Base-by-base conservation (phyloP, 345 rosid species). In the Gynandropsis gynandra region DNA sequence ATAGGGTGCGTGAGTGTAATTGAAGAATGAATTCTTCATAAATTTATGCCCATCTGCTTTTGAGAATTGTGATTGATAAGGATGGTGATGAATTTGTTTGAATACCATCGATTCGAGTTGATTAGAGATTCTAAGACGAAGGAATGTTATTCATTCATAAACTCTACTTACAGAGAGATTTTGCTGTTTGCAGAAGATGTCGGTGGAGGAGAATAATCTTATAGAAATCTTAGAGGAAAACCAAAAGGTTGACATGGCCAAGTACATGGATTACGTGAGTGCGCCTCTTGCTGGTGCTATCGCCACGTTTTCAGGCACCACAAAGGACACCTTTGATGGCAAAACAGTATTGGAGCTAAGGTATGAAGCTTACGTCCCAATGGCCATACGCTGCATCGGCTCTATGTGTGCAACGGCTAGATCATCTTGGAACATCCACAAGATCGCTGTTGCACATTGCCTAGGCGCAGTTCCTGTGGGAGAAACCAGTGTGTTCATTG, bases 291-390 rank as follows among this genome's bases (percentile, higher is more conserved):
- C 88, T 0, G 88, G 92, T 46, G 88, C 85, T 9, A 72, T 80
- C 20, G 69, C 88, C 0, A 86, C 92, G 41, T 82, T 86, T 64
- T 77, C 84, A 0, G 92, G 95, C 48, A 86, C 88, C 9, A 82
- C 88, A 1, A 72, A 85, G 0, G 82, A 86, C 69, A 76, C 75
- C 38, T 92, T 92, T 54, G 80, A 88, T 37, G 94, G 94, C 1
- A 87, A 92, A 40, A 48, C 74, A 4, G 94, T 85, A 0, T 56
- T 87, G 64, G 97, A 92, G 80, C 74, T 85, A 47, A 70, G 79
- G 61, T 92, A 82, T 5, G 98, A 92, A 80, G 95, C 95, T 1
- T 87, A 85, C 17, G 77, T 82, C 5, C 85, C 93, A 4, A 92
- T 92, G 98, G 94, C 97, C 10, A 65, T 75, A 37, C 74, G 77